These are phyloP conservation scores for Xylariaceae sp. DNA, from an alignment of 2,329 filamentous ascomycete species.

Conservation along the genomic window DNA sequence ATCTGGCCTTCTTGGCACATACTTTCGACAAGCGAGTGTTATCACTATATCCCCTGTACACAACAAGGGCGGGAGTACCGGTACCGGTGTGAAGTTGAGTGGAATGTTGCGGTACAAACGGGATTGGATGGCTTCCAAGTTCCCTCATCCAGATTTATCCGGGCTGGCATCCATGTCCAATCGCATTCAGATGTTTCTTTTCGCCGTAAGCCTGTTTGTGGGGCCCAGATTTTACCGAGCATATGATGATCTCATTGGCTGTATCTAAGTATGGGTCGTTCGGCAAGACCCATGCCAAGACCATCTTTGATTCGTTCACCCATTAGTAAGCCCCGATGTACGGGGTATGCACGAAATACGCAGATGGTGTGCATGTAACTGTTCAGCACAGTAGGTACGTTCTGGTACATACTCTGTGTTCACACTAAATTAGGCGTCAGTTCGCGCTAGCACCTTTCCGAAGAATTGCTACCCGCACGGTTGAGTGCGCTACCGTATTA, in stretches of 20 bases:
- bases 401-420: neutral
- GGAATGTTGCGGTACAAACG: no score
- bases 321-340: neutral
- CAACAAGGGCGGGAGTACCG: no score
- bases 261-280: slow-evolving; percentile 6
- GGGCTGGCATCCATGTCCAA: slow-evolving; percentile 12
- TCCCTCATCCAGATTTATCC: slow-evolving; percentile 12
- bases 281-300: slow-evolving; percentile 8
- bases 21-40: no score
- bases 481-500: neutral
- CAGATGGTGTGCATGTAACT: neutral
- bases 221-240: slow-evolving; percentile 11
- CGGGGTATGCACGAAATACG: neutral
- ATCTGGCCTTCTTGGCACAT: no score
- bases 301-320: slow-evolving; percentile 11
- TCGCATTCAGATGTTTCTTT: neutral
- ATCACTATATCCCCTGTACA: no score
- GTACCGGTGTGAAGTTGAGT: no score
- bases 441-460: no score
- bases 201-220: neutral
- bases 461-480: no score
- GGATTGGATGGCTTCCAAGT: neutral
- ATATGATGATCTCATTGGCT: slow-evolving; percentile 12
- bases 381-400: neutral
- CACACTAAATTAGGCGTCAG: neutral